These are phyloP conservation scores for Apiospora arundinis DNA, from an alignment of 2,329 filamentous ascomycete genomes.

Conservation along the genomic window DNA sequence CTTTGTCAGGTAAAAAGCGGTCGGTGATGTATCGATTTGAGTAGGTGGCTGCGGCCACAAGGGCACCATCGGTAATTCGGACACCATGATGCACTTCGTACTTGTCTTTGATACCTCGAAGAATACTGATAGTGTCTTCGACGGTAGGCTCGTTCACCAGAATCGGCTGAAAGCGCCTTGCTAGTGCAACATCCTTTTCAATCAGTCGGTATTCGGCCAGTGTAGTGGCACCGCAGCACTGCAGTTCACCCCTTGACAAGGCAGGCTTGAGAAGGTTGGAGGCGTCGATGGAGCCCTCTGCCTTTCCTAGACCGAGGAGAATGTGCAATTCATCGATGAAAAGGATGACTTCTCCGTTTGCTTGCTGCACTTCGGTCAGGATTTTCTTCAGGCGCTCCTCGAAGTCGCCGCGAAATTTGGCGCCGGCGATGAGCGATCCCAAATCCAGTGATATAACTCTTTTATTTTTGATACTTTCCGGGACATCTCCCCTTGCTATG, in stretches of 20 bases:
- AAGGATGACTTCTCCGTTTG: slow-evolving; percentile 87
- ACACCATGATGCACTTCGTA: slow-evolving; percentile 98
- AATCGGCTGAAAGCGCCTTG: slow-evolving; percentile 92
- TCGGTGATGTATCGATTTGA: slow-evolving; percentile 98
- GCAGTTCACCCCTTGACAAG: slow-evolving; percentile 88
- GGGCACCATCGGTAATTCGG: slow-evolving; percentile 86
- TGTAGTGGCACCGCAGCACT: slow-evolving; percentile 95
- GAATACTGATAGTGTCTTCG: slow-evolving; percentile 90
- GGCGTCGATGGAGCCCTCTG: slow-evolving; percentile 95
- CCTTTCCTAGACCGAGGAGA: slow-evolving; percentile 89
- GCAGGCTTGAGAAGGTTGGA: slow-evolving; percentile 95
- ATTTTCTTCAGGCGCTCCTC: slow-evolving; percentile 93
- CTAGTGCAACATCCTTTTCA: slow-evolving; percentile 94
- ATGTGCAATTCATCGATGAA: slow-evolving; percentile 97
- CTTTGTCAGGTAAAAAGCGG: slow-evolving; percentile 94
- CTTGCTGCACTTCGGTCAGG: slow-evolving; percentile 87
- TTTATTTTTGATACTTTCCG: slow-evolving; percentile 95
- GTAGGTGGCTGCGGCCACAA: slow-evolving; percentile 90
- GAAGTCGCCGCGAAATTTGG: slow-evolving; percentile 95
- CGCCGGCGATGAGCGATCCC: slow-evolving; percentile 91
- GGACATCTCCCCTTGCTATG: slow-evolving; percentile 91
- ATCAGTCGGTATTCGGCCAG: slow-evolving; percentile 91
- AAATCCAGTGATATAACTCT: slow-evolving; percentile 86
- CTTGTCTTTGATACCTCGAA: slow-evolving; percentile 95
- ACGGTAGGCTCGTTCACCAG: slow-evolving; percentile 91